Percentiles rank a stretch among this genome's conserved stretches.
phyloP scores from a whole-genome alignment of 495 filamentous ascomycete genomes.

The Neurospora intermedia region DNA sequence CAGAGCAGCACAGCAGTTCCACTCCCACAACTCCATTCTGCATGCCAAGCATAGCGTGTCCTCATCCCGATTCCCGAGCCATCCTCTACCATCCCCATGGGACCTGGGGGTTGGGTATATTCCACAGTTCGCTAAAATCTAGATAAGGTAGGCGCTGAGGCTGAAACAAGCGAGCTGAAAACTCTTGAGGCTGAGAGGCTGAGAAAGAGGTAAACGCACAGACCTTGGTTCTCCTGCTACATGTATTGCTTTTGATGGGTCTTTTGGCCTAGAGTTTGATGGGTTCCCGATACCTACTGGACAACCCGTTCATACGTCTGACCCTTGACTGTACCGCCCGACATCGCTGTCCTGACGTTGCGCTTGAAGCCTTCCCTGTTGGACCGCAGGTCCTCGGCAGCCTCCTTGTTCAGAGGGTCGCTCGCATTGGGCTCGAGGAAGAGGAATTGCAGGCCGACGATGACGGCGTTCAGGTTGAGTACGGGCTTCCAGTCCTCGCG shows the following conservation, averaged over 20 bases:
- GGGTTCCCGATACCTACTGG: neutral
- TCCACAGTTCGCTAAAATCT: neutral
- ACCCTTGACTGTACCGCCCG: conserved; percentile 64
- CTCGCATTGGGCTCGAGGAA: conserved; percentile 96
- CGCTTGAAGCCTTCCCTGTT: conserved; percentile 82
- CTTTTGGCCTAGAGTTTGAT: neutral
- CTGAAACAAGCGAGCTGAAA: neutral
- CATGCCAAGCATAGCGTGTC: neutral
- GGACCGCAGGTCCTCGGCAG: conserved; percentile 78
- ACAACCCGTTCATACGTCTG: conserved; percentile 63
- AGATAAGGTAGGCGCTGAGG: neutral
- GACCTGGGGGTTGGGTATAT: neutral
- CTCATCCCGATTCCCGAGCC: neutral
- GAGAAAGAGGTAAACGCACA: neutral
- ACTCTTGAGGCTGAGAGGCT: neutral
- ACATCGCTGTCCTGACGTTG: conserved; percentile 77
- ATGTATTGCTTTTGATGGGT: neutral
- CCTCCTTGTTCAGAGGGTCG: conserved; percentile 97
- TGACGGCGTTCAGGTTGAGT: conserved; percentile 89
- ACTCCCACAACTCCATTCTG: neutral
- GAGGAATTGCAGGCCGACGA: conserved; percentile 93
- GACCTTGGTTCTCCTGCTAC: neutral
- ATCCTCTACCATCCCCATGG: neutral
- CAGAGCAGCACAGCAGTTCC: neutral
- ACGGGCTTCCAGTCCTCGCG: conserved; percentile 99